A percentile compares a stretch with the other conserved stretches of the same genome.
phyloP scores from a whole-genome alignment of 2,329 filamentous ascomycete genomes.

The Neurospora sp. region DNA sequence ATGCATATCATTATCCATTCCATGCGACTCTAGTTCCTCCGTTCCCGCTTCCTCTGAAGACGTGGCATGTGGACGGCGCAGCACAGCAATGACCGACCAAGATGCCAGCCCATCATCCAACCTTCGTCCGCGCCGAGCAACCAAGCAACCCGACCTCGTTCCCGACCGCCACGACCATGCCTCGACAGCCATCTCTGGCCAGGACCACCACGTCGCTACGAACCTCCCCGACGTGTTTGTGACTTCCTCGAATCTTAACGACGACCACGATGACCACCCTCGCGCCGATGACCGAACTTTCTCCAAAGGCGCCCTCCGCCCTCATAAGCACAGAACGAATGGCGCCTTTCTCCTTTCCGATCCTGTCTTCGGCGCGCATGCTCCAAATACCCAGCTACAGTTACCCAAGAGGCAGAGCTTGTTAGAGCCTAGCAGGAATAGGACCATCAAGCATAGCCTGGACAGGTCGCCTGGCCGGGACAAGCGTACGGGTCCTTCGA shows the following conservation, averaged over 20 bases:
- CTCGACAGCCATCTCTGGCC: not conserved
- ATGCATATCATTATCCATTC: constrained; percentile 5
- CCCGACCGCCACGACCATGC: constrained; percentile 2
- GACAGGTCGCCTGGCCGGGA: constrained; percentile 1
- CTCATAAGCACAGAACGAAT: constrained; percentile 34
- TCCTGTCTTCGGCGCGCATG: constrained; percentile 24
- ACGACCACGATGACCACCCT: constrained; percentile 4
- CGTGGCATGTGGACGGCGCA: constrained; percentile 7
- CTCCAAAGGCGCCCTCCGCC: constrained; percentile 16
- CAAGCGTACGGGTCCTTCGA: not conserved
- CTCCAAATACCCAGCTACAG: constrained; percentile 19
- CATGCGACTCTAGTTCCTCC: constrained; percentile 1
- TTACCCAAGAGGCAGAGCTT: constrained; percentile 10
- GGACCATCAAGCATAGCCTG: constrained; percentile 3
- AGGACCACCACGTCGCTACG: not conserved
- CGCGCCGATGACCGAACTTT: constrained; percentile 12
- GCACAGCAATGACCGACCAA: constrained; percentile 25
- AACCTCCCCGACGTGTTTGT: not conserved
- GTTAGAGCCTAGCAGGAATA: constrained; percentile 7
- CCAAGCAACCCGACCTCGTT: constrained; percentile 10
- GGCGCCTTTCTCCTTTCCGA: constrained; percentile 44
- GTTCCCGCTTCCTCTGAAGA: not conserved
- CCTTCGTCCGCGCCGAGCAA: constrained; percentile 13
- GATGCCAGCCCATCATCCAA: constrained; percentile 20
- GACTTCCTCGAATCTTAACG: constrained; percentile 2